Evolutionary conservation across 2,329 filamentous ascomycete genomes (phyloP), one percentile per base, ranked within the genome.

Genomic region (Colletotrichum simmondsii): DNA sequence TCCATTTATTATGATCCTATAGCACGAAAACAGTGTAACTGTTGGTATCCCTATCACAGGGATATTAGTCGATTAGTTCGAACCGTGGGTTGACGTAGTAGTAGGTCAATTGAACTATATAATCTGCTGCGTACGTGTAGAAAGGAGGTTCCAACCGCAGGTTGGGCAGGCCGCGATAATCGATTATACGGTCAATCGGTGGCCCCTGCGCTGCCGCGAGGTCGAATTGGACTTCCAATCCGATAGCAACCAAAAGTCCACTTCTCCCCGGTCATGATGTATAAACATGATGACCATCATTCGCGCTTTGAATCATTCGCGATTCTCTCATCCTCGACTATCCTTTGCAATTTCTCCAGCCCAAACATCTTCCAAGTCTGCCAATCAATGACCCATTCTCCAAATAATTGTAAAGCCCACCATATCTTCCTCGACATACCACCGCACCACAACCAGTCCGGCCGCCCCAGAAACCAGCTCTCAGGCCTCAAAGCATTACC

Each of bases 391-490:
- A 75, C 32, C 19, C 64, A 56, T 75, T 83, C 81, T 0, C 75
- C 77, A 60, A 80, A 37, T 77, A 78, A 76, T 5, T 68, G 52
- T 2, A 80, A 78, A 22, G 80, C 35, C 0, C 75, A 35, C 79
- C 79, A 80, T 2, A 78, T 74, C 11, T 66, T 60, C 0, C 61
- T 73, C 35, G 78, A 75, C 72, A 79, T 77, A 1, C 80, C 79
- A 0, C 80, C 79, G 2, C 76, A 78, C 76, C 80, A 82, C 42
- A 76, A 79, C 78, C 78, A 81, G 42, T 82, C 77, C 2, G 79
- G 79, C 14, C 79, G 73, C 0, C 77, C 76, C 0, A 80, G 79
- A 32, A 81, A 52, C 76, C 77, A 71, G 0, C 80, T 78, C 0
- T 78, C 77, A 1, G 81, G 62, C 65, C 77, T 81, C 0, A 32